Evolutionary conservation across 2,329 filamentous ascomycete species (phyloP).

Genomic region (Penicillium sp.): DNA sequence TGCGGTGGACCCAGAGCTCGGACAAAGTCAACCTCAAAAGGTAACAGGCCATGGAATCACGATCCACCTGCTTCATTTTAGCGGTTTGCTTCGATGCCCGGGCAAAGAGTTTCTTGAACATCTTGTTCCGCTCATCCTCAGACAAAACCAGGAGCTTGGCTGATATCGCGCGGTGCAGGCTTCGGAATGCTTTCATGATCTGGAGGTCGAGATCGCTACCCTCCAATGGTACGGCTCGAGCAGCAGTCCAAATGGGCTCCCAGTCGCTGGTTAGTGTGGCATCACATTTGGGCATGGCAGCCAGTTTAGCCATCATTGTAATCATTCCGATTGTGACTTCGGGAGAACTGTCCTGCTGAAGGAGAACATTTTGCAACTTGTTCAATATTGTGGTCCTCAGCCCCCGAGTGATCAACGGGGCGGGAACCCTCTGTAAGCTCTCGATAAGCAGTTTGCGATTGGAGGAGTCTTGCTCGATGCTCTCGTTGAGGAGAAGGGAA

Average conservation of each 20-base stretch:
- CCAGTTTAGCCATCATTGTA: constrained; percentile 41
- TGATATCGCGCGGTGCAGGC: constrained; percentile 36
- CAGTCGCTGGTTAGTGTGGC: constrained; percentile 36
- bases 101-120: constrained; percentile 37
- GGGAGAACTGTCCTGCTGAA: constrained; percentile 26
- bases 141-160: constrained; percentile 36
- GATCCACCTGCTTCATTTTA: constrained; percentile 32
- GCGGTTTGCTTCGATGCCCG: constrained; percentile 30
- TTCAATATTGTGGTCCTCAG: constrained; percentile 37
- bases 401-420: constrained; percentile 38
- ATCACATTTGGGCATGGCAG: constrained; percentile 40
- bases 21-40: constrained; percentile 36
- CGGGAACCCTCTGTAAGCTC: constrained; percentile 39
- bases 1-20: constrained; percentile 34
- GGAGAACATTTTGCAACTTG: constrained; percentile 32
- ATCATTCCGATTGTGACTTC: constrained; percentile 34
- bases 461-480: constrained; percentile 29
- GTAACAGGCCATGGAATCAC: constrained; percentile 38
- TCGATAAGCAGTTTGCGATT: constrained; percentile 33
- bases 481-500: constrained; percentile 33
- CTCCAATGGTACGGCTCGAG: constrained; percentile 33
- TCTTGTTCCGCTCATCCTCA: constrained; percentile 33
- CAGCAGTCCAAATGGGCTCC: constrained; percentile 38
- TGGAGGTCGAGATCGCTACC: constrained; percentile 34
- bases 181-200: constrained; percentile 39